phyloP scores from a whole-genome alignment of 768 basidiomycete genomes.

The Phanerochaete sordida region DNA sequence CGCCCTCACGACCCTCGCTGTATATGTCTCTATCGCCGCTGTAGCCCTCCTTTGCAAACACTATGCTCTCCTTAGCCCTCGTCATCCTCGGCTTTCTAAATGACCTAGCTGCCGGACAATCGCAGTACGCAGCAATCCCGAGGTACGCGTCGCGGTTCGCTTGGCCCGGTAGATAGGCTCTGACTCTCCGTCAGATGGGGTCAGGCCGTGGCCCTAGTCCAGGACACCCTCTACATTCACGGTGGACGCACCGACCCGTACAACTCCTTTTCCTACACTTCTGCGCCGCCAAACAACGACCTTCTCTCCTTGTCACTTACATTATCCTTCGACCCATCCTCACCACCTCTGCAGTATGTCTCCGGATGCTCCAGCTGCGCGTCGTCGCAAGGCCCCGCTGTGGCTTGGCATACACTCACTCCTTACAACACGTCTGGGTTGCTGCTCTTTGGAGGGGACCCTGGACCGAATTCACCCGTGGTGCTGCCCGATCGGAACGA shows the following conservation, averaged over 20 bases:
- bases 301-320: slow-evolving; percentile 66
- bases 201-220: slow-evolving; percentile 60
- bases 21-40: slow-evolving; percentile 2
- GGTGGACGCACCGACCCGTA: slow-evolving; percentile 75
- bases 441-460: slow-evolving; percentile 75
- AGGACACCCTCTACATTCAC: slow-evolving; percentile 63
- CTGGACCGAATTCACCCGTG: slow-evolving; percentile 53
- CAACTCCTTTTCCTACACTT: slow-evolving; percentile 67
- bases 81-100: slow-evolving; percentile 14
- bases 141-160: slow-evolving; percentile 11
- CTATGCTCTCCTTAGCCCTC: slow-evolving; percentile 7
- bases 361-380: slow-evolving; percentile 41
- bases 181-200: slow-evolving; percentile 60
- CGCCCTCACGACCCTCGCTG: slow-evolving; percentile 3
- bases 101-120: slow-evolving; percentile 14
- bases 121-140: slow-evolving; percentile 19
- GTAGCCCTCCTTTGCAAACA: not conserved
- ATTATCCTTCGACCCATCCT: slow-evolving; percentile 50
- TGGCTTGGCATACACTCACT: slow-evolving; percentile 81
- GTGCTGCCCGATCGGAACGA: slow-evolving; percentile 52
- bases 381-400: slow-evolving; percentile 50
- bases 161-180: not conserved
- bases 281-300: slow-evolving; percentile 72
- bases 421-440: slow-evolving; percentile 51
- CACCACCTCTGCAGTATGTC: slow-evolving; percentile 68